phyloP scores from a whole-genome alignment of 805 yeast genomes.

The Ogataea trehalophila region DNA sequence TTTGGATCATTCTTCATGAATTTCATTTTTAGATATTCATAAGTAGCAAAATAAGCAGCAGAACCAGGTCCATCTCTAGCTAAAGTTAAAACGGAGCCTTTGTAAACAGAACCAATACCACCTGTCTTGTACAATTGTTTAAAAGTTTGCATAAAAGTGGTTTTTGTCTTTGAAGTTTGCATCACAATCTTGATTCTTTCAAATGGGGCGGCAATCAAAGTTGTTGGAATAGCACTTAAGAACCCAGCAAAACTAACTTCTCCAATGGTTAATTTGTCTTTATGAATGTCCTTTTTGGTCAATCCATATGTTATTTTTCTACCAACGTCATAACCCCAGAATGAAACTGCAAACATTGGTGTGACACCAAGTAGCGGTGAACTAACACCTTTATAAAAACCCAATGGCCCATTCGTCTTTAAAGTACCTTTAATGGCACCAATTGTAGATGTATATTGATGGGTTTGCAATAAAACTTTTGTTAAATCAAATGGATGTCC shows the following conservation, averaged over 20 bases:
- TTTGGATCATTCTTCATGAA: slow-evolving; percentile 42
- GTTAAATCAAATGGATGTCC: slow-evolving; percentile 96
- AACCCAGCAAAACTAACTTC: slow-evolving; percentile 92
- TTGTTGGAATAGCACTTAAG: slow-evolving; percentile 90
- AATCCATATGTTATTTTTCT: slow-evolving; percentile 59
- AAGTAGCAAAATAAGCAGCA: slow-evolving; percentile 92
- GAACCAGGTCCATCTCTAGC: slow-evolving; percentile 98
- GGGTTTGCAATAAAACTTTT: slow-evolving; percentile 87
- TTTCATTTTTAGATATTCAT: slow-evolving; percentile 69
- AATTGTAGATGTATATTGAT: slow-evolving; percentile 55
- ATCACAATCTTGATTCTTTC: slow-evolving; percentile 92
- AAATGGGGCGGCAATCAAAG: slow-evolving; percentile 95
- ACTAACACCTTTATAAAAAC: slow-evolving; percentile 88
- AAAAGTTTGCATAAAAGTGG: slow-evolving; percentile 55
- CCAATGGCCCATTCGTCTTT: slow-evolving; percentile 67
- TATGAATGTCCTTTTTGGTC: slow-evolving; percentile 32
- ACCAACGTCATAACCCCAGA: slow-evolving; percentile 98
- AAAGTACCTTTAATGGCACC: slow-evolving; percentile 69
- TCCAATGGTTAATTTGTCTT: slow-evolving; percentile 46
- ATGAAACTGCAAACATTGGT: slow-evolving; percentile 96
- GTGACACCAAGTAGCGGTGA: slow-evolving; percentile 97
- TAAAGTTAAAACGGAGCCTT: slow-evolving; percentile 87
- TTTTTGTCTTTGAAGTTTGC: slow-evolving; percentile 52
- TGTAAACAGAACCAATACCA: slow-evolving; percentile 78
- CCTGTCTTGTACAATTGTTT: slow-evolving; percentile 69